Percentiles rank a stretch among this genome's conserved stretches.
Evolutionary conservation across 73 alveolate species (phyloP).

Genomic region (Paramecium octaurelia): DNA sequence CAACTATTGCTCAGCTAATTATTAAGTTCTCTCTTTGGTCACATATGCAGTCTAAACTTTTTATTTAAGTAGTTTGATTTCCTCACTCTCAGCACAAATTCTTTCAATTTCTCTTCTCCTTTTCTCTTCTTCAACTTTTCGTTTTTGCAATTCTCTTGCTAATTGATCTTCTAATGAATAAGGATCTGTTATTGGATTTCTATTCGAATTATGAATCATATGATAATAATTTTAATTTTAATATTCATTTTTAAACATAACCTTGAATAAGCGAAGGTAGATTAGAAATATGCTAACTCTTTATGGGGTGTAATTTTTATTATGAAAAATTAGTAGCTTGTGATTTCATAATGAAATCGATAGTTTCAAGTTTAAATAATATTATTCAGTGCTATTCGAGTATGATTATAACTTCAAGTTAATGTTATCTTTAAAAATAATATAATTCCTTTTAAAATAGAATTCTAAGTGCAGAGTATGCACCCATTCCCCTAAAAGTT

Average conservation of each 20-base stretch:
- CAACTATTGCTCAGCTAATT: slow-evolving; percentile 56
- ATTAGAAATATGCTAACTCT: background rate
- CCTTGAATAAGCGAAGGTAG: background rate
- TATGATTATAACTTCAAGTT: background rate
- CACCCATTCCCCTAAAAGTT: slow-evolving; percentile 78
- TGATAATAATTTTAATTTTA: background rate
- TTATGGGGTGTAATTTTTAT: background rate
- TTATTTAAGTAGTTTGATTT: slow-evolving; percentile 49
- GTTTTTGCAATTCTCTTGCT: slow-evolving; percentile 59
- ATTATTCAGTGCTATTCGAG: background rate
- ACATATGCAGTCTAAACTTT: slow-evolving; percentile 56
- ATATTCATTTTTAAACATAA: background rate
- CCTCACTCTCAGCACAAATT: slow-evolving; percentile 62
- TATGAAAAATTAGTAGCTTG: background rate
- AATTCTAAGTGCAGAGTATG: slow-evolving; percentile 66
- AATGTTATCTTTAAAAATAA: background rate
- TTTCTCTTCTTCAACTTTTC: slow-evolving; percentile 61
- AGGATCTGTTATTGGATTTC: slow-evolving; percentile 36
- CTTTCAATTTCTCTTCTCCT: slow-evolving; percentile 54
- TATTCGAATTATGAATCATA: background rate
- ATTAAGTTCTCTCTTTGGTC: slow-evolving; percentile 59
- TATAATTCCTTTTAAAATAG: background rate
- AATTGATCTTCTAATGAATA: slow-evolving; percentile 47
- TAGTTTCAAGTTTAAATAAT: background rate
- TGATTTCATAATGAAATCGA: background rate